A percentile compares a stretch with the other conserved stretches of the same genome.
Conservation (phyloP, 2,329 filamentous ascomycete genomes). For the Alternaria arbusti region DNA sequence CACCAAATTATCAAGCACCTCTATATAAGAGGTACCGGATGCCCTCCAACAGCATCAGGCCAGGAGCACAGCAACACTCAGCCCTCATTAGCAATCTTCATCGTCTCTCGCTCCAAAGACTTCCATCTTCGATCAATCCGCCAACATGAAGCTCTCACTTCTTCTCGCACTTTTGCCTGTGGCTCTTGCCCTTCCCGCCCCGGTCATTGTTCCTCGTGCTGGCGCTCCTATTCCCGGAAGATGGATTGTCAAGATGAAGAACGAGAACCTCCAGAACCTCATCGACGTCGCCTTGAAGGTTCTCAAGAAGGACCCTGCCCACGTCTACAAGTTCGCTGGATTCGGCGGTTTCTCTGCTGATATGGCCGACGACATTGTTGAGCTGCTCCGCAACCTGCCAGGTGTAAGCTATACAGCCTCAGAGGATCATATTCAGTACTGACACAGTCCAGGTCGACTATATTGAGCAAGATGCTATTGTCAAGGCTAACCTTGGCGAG, state of each 20-base stretch:
- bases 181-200: constrained; percentile 47
- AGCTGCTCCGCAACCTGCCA: constrained; percentile 36
- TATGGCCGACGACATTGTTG: constrained; percentile 38
- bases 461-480: constrained; percentile 50
- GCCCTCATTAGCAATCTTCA: constrained; percentile 22
- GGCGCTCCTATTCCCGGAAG: constrained; percentile 49
- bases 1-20: constrained; percentile 7
- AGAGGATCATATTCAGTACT: neutral
- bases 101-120: constrained; percentile 19
- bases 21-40: constrained; percentile 40
- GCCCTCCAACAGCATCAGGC: constrained; percentile 27
- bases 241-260: constrained; percentile 57
- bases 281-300: constrained; percentile 38
- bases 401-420: constrained; percentile 26
- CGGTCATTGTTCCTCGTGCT: constrained; percentile 48
- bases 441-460: constrained; percentile 41
- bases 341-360: constrained; percentile 51
- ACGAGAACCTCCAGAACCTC: constrained; percentile 34
- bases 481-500: constrained; percentile 37
- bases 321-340: constrained; percentile 47
- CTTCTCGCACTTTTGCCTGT: constrained; percentile 49
- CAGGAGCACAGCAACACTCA: constrained; percentile 33
- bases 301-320: constrained; percentile 35
- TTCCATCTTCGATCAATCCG: constrained; percentile 14
- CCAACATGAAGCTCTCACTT: constrained; percentile 50